Evolutionary conservation across 1,284 basidiomycete genomes (phyloP).

Genomic region (Boletus sp.): DNA sequence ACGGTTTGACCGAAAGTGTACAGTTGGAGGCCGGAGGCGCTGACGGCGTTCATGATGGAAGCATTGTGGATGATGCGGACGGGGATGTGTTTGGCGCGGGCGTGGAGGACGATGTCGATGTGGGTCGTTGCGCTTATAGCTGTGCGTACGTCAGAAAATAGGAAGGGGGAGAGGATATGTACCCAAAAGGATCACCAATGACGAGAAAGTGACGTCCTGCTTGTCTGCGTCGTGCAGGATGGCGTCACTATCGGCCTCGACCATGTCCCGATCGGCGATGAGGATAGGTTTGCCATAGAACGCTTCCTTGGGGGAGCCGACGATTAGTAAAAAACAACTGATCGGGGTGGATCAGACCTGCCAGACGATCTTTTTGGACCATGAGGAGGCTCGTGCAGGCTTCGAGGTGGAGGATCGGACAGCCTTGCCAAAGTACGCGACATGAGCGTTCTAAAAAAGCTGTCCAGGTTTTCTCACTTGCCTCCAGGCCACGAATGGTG

Average conservation of each 20-base stretch:
- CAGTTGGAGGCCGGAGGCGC: constrained; percentile 89
- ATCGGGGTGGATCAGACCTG: constrained; percentile 40
- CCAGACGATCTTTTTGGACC: constrained; percentile 81
- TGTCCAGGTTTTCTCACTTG: constrained; percentile 34
- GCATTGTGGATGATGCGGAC: constrained; percentile 95
- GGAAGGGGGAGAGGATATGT: neutral
- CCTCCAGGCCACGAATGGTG: constrained; percentile 89
- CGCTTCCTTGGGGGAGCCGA: constrained; percentile 56
- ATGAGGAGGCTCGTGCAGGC: constrained; percentile 95
- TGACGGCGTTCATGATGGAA: constrained; percentile 96
- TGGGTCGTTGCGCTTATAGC: constrained; percentile 84
- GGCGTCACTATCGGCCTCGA: constrained; percentile 92
- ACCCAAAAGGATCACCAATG: constrained; percentile 98
- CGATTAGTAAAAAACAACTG: neutral
- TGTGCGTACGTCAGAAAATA: neutral
- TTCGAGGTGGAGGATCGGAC: constrained; percentile 83
- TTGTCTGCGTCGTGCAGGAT: constrained; percentile 81
- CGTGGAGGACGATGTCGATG: constrained; percentile 92
- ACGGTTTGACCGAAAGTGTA: constrained; percentile 99
- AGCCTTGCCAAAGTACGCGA: constrained; percentile 48
- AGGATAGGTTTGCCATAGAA: constrained; percentile 89
- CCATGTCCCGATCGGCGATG: constrained; percentile 94
- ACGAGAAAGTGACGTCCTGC: constrained; percentile 91
- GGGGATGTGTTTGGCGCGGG: constrained; percentile 74
- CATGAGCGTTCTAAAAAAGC: neutral